These are phyloP conservation scores for Arthrobotrys musiformis DNA, from an alignment of 2,329 filamentous ascomycete genomes.

Conservation along the genomic window DNA sequence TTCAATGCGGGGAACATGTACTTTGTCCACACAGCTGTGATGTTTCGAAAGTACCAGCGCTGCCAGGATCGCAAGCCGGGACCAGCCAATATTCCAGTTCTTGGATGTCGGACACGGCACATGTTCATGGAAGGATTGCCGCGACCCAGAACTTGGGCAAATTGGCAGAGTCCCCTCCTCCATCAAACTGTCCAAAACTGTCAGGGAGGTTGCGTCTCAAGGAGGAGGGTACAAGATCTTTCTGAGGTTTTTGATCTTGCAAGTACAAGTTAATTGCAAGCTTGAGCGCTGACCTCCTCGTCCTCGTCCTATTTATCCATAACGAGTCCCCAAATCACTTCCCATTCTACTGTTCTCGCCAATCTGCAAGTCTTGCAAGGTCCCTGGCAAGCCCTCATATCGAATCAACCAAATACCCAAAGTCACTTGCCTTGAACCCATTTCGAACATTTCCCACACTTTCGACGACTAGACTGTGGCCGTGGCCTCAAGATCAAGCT, in stretches of 20 bases:
- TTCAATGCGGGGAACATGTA: conserved; percentile 50
- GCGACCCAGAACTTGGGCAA: conserved; percentile 40
- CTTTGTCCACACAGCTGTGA: neutral
- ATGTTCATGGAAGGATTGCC: conserved; percentile 35
- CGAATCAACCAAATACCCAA: conserved; percentile 20
- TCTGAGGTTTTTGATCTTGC: conserved; percentile 5
- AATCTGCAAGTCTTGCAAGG: conserved; percentile 52
- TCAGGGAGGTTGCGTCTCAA: conserved; percentile 15
- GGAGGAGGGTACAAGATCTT: conserved; percentile 20
- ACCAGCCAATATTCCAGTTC: conserved; percentile 20
- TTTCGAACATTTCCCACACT: conserved; percentile 4
- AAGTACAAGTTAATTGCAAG: neutral
- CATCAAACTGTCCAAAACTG: conserved; percentile 15
- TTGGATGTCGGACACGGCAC: conserved; percentile 52
- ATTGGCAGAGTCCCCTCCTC: conserved; percentile 32
- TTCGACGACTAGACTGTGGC: conserved; percentile 22
- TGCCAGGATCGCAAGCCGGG: conserved; percentile 12
- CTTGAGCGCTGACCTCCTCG: conserved; percentile 18
- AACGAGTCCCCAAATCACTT: conserved; percentile 36
- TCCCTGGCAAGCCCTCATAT: conserved; percentile 31
- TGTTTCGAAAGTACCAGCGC: conserved; percentile 16
- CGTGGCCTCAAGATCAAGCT: no score
- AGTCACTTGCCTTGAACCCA: conserved; percentile 38
- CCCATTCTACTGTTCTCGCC: conserved; percentile 41
- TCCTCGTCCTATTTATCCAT: conserved; percentile 50